A percentile compares a stretch with the other conserved stretches of the same genome.
These are phyloP conservation scores for Talaromyces liani DNA, from an alignment of 495 filamentous ascomycete species.

Conservation along the genomic window DNA sequence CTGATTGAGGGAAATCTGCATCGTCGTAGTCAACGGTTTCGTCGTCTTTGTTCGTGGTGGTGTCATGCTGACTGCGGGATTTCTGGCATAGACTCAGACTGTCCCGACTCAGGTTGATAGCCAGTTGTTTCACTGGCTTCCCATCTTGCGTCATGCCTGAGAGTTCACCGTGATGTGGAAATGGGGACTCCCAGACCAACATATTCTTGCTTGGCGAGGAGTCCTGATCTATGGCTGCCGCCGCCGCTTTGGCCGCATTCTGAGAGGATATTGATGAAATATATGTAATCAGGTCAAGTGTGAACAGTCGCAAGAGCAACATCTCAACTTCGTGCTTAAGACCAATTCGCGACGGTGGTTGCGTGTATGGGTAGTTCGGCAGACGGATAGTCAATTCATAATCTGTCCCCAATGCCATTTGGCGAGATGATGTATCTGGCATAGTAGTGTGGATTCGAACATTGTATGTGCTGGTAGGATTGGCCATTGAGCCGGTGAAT, in stretches of 20 bases:
- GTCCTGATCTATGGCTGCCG: neutral
- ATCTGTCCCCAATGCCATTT: conserved; percentile 31
- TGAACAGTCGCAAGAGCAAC: conserved; percentile 28
- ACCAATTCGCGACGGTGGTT: conserved; percentile 28
- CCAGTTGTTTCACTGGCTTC: conserved; percentile 28
- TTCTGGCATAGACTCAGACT: conserved; percentile 19
- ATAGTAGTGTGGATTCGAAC: conserved; percentile 40
- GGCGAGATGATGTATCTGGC: conserved; percentile 19
- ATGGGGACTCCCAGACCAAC: conserved; percentile 25
- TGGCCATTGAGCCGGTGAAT: conserved; percentile 29
- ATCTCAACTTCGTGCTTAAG: conserved; percentile 31
- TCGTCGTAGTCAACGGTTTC: neutral
- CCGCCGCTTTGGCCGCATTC: neutral
- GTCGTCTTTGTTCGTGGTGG: neutral
- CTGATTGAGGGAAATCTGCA: neutral
- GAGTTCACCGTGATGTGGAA: conserved; percentile 38
- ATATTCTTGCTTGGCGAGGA: neutral
- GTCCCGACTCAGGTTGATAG: conserved; percentile 24
- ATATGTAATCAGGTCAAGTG: conserved; percentile 30
- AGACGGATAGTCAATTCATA: conserved; percentile 37
- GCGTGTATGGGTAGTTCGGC: conserved; percentile 25
- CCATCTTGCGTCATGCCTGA: conserved; percentile 14
- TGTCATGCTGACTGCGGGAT: neutral
- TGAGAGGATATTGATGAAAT: conserved; percentile 19
- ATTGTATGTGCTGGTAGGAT: conserved; percentile 28